phyloP scores from a whole-genome alignment of 345 rosid species.

The Turnera subulata region DNA sequence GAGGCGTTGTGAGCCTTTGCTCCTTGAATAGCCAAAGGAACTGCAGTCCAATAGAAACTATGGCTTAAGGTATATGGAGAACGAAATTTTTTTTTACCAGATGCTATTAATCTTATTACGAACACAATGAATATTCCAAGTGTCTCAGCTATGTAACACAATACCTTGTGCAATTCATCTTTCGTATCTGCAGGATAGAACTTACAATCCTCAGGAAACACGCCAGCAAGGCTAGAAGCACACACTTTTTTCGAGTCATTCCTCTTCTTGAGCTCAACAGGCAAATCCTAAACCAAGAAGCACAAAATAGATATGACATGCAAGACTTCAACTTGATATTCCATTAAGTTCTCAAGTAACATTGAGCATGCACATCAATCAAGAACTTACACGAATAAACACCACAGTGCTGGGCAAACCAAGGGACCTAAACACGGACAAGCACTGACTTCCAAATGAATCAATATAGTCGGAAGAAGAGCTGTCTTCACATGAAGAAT shows the following conservation, averaged over 20 bases:
- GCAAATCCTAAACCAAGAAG: slow-evolving; percentile 56
- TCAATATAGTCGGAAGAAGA: slow-evolving; percentile 45
- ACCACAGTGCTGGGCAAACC: slow-evolving; percentile 90
- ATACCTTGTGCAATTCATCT: slow-evolving; percentile 91
- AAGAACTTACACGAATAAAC: slow-evolving; percentile 72
- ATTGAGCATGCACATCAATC: not conserved
- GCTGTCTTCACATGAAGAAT: slow-evolving; percentile 42
- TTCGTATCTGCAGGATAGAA: slow-evolving; percentile 81
- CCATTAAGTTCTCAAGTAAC: no score
- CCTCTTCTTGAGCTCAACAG: slow-evolving; percentile 56
- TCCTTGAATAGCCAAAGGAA: slow-evolving; percentile 82
- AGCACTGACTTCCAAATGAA: slow-evolving; percentile 80
- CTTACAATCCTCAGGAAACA: slow-evolving; percentile 86
- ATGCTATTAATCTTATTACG: no score
- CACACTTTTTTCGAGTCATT: slow-evolving; percentile 67
- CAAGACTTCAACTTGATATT: no score
- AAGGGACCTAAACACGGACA: slow-evolving; percentile 75
- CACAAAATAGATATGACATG: not conserved
- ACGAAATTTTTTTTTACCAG: no score
- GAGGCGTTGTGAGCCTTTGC: slow-evolving; percentile 77
- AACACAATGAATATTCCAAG: no score
- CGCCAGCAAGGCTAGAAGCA: slow-evolving; percentile 56
- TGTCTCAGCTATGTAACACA: not conserved
- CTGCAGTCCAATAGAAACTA: slow-evolving; percentile 38
- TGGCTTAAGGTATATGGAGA: not conserved